A percentile compares a stretch with the other conserved stretches of the same genome.
Evolutionary conservation across 192 early-diverging fungal genomes (phyloP).

Genomic region (Backusella westeae): DNA sequence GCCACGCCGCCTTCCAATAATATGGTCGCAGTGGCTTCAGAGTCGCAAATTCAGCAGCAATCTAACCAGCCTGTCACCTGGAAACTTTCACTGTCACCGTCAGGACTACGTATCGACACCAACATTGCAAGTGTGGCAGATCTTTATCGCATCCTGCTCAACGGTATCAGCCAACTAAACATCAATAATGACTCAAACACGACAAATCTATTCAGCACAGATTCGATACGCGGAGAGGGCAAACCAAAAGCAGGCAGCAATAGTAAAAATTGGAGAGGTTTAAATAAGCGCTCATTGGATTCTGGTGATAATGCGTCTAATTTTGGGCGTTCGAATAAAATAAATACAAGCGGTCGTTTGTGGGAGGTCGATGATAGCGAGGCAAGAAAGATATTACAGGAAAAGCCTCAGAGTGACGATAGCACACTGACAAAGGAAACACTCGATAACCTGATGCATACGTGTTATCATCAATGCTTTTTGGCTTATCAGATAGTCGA

Average conservation of each 20-base stretch:
- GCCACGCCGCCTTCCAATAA: neutral
- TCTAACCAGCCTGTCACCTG: slow-evolving; percentile 29
- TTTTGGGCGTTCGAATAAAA: neutral
- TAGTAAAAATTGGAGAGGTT: neutral
- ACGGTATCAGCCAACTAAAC: slow-evolving; percentile 43
- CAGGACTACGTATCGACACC: slow-evolving; percentile 40
- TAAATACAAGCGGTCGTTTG: slow-evolving; percentile 22
- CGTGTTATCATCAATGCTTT: slow-evolving; percentile 35
- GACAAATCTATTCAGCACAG: slow-evolving; percentile 39
- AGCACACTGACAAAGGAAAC: slow-evolving; percentile 29
- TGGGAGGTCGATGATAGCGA: slow-evolving; percentile 41
- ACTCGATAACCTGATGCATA: slow-evolving; percentile 33
- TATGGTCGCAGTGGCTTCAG: neutral
- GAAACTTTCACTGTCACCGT: slow-evolving; percentile 39
- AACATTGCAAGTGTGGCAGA: slow-evolving; percentile 45
- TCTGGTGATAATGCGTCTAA: neutral
- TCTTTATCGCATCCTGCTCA: slow-evolving; percentile 38
- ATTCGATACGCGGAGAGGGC: slow-evolving; percentile 16
- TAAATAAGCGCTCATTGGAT: neutral
- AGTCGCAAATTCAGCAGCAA: neutral
- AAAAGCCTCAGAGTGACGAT: slow-evolving; percentile 19
- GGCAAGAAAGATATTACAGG: slow-evolving; percentile 36
- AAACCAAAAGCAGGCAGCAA: neutral
- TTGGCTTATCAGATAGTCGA: slow-evolving; percentile 41
- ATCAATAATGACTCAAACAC: slow-evolving; percentile 37